Conservation (phyloP, 768 basidiomycete genomes). For the Mycena galopus region DNA sequence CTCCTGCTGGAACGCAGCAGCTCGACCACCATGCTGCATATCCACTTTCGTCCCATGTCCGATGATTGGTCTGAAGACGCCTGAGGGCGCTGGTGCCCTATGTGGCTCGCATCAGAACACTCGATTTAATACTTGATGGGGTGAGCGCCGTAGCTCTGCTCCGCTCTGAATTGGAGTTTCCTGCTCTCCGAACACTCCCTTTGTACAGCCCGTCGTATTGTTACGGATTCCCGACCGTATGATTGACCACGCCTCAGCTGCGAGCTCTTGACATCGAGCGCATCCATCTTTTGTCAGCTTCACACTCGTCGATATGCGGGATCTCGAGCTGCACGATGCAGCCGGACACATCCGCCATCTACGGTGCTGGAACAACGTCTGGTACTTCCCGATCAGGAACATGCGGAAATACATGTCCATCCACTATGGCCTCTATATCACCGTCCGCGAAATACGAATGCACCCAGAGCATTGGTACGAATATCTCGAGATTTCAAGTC, state of each 20-base stretch:
- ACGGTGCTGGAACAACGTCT: too few relatives aligned
- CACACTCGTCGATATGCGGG: too few relatives aligned
- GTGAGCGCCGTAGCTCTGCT: neutral
- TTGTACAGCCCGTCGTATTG: neutral
- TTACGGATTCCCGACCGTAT: neutral
- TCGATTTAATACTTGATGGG: neutral
- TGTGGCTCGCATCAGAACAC: constrained; percentile 8
- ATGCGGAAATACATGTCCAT: too few relatives aligned
- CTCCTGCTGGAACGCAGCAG: constrained; percentile 5
- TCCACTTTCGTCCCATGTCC: neutral
- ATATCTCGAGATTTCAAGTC: too few relatives aligned
- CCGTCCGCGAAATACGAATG: too few relatives aligned
- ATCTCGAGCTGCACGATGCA: too few relatives aligned
- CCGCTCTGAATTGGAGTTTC: neutral
- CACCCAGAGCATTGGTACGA: too few relatives aligned
- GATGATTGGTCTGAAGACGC: neutral
- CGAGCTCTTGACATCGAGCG: neutral
- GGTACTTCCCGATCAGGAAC: too few relatives aligned
- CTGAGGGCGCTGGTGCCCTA: neutral
- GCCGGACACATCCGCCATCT: too few relatives aligned
- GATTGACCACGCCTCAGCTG: neutral
- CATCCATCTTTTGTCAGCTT: neutral
- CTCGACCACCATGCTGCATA: neutral
- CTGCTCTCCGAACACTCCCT: neutral
- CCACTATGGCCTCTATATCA: too few relatives aligned